phyloP scores from a whole-genome alignment of 1,139 yeast genomes.

The Candida pseudocylindracea region DNA sequence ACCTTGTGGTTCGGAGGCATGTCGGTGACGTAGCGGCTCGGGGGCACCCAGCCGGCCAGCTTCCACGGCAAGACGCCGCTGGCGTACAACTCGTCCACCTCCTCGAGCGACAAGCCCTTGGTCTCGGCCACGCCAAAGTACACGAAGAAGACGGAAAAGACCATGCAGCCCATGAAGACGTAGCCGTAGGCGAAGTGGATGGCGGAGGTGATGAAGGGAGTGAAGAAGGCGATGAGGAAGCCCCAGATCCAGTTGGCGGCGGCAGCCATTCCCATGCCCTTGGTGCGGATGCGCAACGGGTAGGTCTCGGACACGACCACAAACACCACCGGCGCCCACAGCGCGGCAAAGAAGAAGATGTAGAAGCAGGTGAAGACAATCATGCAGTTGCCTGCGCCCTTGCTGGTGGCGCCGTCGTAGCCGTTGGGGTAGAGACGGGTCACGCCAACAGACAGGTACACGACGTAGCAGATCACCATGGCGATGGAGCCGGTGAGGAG shows the following conservation, averaged over 20 bases:
- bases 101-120: slow-evolving; percentile 43
- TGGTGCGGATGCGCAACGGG: slow-evolving; percentile 60
- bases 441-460: slow-evolving; percentile 48
- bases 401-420: slow-evolving; percentile 7
- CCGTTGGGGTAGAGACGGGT: slow-evolving; percentile 35
- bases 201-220: slow-evolving; percentile 39
- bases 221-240: slow-evolving; percentile 53
- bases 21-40: slow-evolving; percentile 1
- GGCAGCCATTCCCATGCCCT: slow-evolving; percentile 56
- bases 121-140: slow-evolving; percentile 41
- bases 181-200: slow-evolving; percentile 41
- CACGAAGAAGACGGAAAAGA: slow-evolving; percentile 35
- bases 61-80: slow-evolving; percentile 20
- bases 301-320: slow-evolving; percentile 60
- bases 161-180: slow-evolving; percentile 41
- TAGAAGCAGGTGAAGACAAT: slow-evolving; percentile 60
- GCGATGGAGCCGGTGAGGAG: slow-evolving; percentile 15
- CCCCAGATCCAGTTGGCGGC: slow-evolving; percentile 70
- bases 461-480: slow-evolving; percentile 42
- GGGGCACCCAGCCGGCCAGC: slow-evolving; percentile 21
- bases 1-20: no score
- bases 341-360: slow-evolving; percentile 64
- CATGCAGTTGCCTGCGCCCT: slow-evolving; percentile 49
- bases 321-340: slow-evolving; percentile 80
- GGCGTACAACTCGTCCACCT: slow-evolving; percentile 41